These are phyloP conservation scores for Delonix regia DNA, from an alignment of 306 rosid genomes.

Conservation along the genomic window DNA sequence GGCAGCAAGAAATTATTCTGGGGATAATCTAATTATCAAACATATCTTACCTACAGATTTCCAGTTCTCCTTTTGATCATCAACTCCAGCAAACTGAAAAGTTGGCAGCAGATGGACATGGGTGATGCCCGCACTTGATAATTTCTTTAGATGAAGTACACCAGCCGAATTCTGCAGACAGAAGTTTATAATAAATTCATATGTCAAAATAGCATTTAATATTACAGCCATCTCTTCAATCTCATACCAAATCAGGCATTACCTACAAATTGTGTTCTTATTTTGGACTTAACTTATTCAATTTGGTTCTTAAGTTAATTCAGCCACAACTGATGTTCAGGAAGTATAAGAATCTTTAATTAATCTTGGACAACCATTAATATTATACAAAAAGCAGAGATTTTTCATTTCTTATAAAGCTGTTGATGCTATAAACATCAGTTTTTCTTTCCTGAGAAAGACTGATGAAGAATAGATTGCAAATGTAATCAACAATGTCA, in stretches of 20 bases:
- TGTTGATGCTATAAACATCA: neutral
- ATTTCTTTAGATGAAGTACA: slow-evolving; percentile 73
- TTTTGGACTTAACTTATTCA: neutral
- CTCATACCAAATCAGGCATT: neutral
- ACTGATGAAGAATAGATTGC: neutral
- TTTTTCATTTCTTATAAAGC: neutral
- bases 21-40: slow-evolving; percentile 22
- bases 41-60: slow-evolving; percentile 63
- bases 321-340: neutral
- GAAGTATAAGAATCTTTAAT: neutral
- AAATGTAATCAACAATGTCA: neutral
- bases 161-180: slow-evolving; percentile 82
- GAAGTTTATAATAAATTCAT: slow-evolving; percentile 37
- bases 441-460: slow-evolving; percentile 4
- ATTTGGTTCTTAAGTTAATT: neutral
- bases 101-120: slow-evolving; percentile 91
- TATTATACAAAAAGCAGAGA: neutral
- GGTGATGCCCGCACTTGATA: slow-evolving; percentile 84
- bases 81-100: slow-evolving; percentile 89
- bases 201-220: neutral
- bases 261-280: neutral
- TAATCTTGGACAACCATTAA: neutral
- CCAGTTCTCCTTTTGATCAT: slow-evolving; percentile 88
- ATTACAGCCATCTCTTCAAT: neutral
- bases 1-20: slow-evolving; percentile 5